A percentile compares a stretch with the other conserved stretches of the same genome.
These are phyloP conservation scores for Ballota nigra DNA, from an alignment of 257 asterid species.

Conservation along the genomic window DNA sequence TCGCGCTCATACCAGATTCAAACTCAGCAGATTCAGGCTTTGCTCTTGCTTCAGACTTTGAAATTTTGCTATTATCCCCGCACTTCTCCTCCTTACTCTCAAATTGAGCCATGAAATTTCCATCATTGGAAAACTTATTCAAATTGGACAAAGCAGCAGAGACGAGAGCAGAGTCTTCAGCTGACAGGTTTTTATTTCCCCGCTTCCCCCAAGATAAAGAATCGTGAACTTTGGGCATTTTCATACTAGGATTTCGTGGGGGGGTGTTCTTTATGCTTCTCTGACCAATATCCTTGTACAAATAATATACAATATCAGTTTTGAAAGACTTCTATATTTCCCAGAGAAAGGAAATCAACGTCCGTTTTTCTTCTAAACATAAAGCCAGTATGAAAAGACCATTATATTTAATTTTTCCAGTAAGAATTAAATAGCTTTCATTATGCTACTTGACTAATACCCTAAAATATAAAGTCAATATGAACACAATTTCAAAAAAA, in stretches of 20 bases:
- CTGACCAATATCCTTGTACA: conserved; percentile 31
- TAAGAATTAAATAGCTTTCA: background rate
- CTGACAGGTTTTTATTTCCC: conserved; percentile 43
- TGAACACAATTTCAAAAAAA: background rate
- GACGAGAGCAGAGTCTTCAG: conserved; percentile 61
- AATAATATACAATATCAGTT: conserved; percentile 15
- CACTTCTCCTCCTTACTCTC: conserved; percentile 34
- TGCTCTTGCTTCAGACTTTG: conserved; percentile 32
- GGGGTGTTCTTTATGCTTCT: conserved; percentile 34
- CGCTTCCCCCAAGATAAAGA: conserved; percentile 83
- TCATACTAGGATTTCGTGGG: conserved; percentile 60
- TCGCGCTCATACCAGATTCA: conserved; percentile 62
- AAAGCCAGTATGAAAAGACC: background rate
- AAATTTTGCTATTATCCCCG: conserved; percentile 31
- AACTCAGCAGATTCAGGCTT: conserved; percentile 30
- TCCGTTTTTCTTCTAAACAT: background rate
- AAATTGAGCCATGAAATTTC: conserved; percentile 64
- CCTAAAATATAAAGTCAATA: background rate
- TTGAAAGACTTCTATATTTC: background rate
- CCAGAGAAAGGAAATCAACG: background rate
- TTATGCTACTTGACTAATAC: background rate
- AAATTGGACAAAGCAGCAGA: conserved; percentile 72
- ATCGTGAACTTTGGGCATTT: conserved; percentile 70
- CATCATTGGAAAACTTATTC: conserved; percentile 72
- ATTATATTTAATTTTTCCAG: background rate